Percentiles rank a stretch among this genome's conserved stretches.
phyloP scores from a whole-genome alignment of 768 basidiomycete genomes.

The Termitomyces sp. region DNA sequence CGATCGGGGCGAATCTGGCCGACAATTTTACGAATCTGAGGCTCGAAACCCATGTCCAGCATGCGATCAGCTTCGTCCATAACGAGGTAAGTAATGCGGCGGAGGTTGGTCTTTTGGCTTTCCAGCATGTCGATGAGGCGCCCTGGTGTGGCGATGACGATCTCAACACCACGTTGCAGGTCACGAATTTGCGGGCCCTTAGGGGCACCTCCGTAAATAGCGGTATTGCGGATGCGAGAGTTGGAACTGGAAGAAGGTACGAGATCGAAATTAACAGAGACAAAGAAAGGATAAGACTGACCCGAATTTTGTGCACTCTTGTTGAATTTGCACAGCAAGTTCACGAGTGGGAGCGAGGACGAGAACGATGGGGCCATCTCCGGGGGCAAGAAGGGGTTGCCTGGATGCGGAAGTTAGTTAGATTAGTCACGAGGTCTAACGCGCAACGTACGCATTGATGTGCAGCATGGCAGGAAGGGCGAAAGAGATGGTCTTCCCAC shows the following conservation, averaged over 20 bases:
- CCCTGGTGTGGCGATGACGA: constrained; percentile 99
- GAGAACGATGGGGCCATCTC: constrained; percentile 96
- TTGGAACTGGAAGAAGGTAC: constrained; percentile 51
- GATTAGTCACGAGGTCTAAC: constrained; percentile 8
- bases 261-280: not conserved
- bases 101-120: constrained; percentile 92
- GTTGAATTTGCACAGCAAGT: constrained; percentile 97
- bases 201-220: constrained; percentile 97
- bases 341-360: constrained; percentile 98
- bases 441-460: constrained; percentile 85
- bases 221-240: constrained; percentile 96
- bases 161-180: constrained; percentile 93
- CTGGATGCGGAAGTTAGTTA: constrained; percentile 32
- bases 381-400: constrained; percentile 88
- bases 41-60: constrained; percentile 99
- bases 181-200: constrained; percentile 99
- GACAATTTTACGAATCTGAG: constrained; percentile 98
- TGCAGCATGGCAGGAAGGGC: constrained; percentile 99
- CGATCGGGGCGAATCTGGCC: constrained; percentile 96
- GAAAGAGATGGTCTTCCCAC: constrained; percentile 98
- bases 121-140: constrained; percentile 99
- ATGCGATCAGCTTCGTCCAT: constrained; percentile 99
- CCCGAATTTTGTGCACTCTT: constrained; percentile 99
- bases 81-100: constrained; percentile 94
- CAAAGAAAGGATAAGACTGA: constrained; percentile 28